Percentiles rank a stretch among this genome's conserved stretches.
Evolutionary conservation across 163 green algal species (phyloP).

Genomic region (Trebouxia gelatinosa): DNA sequence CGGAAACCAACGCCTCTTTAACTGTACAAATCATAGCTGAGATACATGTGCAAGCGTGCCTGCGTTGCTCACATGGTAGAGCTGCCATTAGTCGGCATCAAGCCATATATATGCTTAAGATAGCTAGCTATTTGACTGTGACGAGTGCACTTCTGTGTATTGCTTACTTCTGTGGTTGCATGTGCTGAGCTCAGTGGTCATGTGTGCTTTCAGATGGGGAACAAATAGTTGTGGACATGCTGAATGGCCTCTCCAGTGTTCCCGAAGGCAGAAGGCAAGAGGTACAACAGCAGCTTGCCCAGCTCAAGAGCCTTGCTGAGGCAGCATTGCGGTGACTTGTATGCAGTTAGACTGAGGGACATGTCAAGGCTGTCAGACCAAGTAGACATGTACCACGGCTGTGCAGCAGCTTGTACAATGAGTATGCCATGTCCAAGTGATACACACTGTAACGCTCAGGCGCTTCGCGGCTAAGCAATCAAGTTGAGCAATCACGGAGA

Average conservation of each 20-base stretch:
- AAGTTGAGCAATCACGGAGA: too few relatives aligned
- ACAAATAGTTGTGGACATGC: slow-evolving; percentile 29
- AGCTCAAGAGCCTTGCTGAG: slow-evolving; percentile 27
- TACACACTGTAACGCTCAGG: too few relatives aligned
- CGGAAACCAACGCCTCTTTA: not conserved
- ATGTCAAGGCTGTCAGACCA: not conserved
- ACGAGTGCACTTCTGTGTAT: too few relatives aligned
- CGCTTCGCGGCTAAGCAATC: too few relatives aligned
- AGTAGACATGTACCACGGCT: too few relatives aligned
- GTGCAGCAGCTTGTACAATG: too few relatives aligned
- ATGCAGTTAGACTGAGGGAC: not conserved
- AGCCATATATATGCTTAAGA: too few relatives aligned
- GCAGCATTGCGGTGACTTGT: slow-evolving; percentile 4
- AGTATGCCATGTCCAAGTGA: too few relatives aligned
- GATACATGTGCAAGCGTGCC: too few relatives aligned
- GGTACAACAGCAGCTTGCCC: slow-evolving; percentile 14
- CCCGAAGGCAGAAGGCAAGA: slow-evolving; percentile 17
- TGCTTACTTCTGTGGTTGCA: not conserved
- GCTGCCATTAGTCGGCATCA: not conserved
- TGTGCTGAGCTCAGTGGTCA: not conserved
- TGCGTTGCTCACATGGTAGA: not conserved
- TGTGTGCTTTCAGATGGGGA: slow-evolving; percentile 13
- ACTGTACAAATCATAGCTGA: too few relatives aligned
- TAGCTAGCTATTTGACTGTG: too few relatives aligned
- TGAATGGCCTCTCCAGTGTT: slow-evolving; percentile 2